phyloP scores from a whole-genome alignment of 345 rosid genomes.

The Pistacia vera region DNA sequence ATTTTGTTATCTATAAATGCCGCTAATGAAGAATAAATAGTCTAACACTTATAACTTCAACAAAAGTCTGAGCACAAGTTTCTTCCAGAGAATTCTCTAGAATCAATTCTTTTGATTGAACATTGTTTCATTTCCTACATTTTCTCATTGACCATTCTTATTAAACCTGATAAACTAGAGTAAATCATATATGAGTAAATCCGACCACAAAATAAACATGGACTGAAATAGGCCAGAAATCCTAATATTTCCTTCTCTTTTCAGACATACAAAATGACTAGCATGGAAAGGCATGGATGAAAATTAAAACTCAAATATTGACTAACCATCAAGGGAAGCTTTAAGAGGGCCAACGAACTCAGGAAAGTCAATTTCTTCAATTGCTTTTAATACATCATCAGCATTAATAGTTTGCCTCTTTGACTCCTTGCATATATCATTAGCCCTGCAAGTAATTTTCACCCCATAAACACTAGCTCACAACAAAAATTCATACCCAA shows the following conservation, averaged over 20 bases:
- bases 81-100: too few relatives aligned
- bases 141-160: too few relatives aligned
- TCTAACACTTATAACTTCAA: too few relatives aligned
- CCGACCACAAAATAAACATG: not conserved
- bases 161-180: too few relatives aligned
- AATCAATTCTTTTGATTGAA: too few relatives aligned
- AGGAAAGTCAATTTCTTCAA: constrained; percentile 65
- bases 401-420: constrained; percentile 69
- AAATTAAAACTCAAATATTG: constrained; percentile 2
- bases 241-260: not conserved
- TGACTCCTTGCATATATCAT: constrained; percentile 71
- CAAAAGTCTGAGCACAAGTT: too few relatives aligned
- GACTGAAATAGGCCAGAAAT: not conserved
- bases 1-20: too few relatives aligned
- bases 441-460: constrained; percentile 43
- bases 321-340: constrained; percentile 60
- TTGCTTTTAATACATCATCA: constrained; percentile 58
- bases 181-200: too few relatives aligned
- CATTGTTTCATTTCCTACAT: too few relatives aligned
- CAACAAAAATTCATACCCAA: not conserved
- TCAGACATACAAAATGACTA: not conserved
- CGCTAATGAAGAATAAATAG: too few relatives aligned
- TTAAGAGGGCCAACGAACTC: constrained; percentile 58
- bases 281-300: not conserved
- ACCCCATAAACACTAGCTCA: not conserved